Evolutionary conservation across 2,329 filamentous ascomycete species (phyloP), one percentile per base, ranked within the genome.

Genomic region (Talaromyces verruculosus): DNA sequence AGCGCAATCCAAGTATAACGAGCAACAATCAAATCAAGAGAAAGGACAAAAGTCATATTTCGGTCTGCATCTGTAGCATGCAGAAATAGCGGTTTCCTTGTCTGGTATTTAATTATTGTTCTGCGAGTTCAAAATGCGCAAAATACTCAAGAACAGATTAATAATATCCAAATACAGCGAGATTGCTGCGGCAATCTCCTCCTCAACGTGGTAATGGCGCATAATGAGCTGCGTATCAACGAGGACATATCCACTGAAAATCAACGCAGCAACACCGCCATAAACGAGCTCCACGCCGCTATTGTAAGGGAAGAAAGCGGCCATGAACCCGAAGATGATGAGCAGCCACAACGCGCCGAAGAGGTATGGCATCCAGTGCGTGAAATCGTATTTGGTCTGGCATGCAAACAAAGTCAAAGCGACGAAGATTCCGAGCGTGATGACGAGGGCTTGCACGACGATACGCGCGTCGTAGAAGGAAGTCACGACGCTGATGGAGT

Each of bases 311-410:
- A 99, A 89, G 84, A 98, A 98, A 70, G 88, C 86, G 70, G 89
- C 85, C 86, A 98, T 93, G 83, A 99, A 95, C 61, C 95, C 91
- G 76, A 98, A 97, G 47, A 99, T 83, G 69, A 99, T 85, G 67
- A 97, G 81, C 6, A 91, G 89, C 95, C 95, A 98, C 19, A 99
- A 85, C 0, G 85, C 89, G 66, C 93, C 93, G 74, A 96, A 96
- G 3, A 98, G 87, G 77, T 97, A 98, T 19, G 95, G 94, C 84
- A 94, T 91, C 94, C 95, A 99, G 69, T 88, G 90, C 1, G 94
- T 98, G 78, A 99, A 99, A 83, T 99, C 95, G 77, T 99, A 99
- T 79, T 96, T 96, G 70, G 91, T 91, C 83, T 99, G 95, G 86
- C 93, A 97, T 60, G 95, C 95, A 78, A 99, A 98, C 53, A 93